These are phyloP conservation scores for Kitagawia praeruptora DNA, from an alignment of 129 eudicot genomes.

Conservation along the genomic window DNA sequence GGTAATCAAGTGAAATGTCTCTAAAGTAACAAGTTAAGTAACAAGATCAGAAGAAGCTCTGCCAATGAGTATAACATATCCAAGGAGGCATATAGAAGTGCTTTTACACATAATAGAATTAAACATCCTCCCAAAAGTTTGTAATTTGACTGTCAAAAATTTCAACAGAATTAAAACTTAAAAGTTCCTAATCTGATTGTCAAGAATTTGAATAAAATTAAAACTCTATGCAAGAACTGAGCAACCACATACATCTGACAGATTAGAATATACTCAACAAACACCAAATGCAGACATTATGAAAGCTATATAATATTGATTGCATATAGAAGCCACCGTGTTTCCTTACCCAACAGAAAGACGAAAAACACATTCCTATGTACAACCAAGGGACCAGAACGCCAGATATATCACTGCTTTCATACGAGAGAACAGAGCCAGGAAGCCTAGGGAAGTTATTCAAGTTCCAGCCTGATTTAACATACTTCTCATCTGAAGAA, in stretches of 20 bases:
- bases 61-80: background rate
- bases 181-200: background rate
- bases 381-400: conserved; percentile 98
- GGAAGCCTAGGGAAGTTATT: conserved; percentile 91
- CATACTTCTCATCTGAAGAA: conserved; percentile 54
- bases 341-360: conserved; percentile 93
- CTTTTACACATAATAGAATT: background rate
- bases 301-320: background rate
- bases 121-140: background rate
- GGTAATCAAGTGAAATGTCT: background rate
- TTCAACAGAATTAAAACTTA: no score
- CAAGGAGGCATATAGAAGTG: background rate
- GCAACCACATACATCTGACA: background rate
- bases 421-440: conserved; percentile 84
- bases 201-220: no score
- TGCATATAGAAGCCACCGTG: background rate
- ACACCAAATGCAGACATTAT: background rate
- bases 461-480: conserved; percentile 89
- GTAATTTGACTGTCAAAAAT: no score
- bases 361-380: conserved; percentile 97
- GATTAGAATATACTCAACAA: background rate
- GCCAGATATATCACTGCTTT: conserved; percentile 91
- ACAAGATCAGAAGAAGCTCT: background rate
- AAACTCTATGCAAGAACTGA: background rate
- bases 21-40: background rate